These are phyloP conservation scores for Erigeron philadelphicus DNA, from an alignment of 140 eudicot species.

Conservation along the genomic window DNA sequence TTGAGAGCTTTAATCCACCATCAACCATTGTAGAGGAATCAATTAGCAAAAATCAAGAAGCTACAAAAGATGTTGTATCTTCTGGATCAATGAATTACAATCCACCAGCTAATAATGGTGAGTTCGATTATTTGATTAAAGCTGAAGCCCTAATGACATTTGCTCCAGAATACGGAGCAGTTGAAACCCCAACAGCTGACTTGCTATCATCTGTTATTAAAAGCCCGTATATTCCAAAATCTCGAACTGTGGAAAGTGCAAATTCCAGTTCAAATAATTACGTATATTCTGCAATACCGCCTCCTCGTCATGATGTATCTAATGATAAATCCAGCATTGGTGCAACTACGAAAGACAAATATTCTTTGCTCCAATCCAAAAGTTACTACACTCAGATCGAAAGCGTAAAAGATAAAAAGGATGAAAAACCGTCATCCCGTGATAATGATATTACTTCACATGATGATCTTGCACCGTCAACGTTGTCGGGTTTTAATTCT, in stretches of 20 bases:
- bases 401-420: slow-evolving; percentile 34
- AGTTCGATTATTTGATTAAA: slow-evolving; percentile 72
- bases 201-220: slow-evolving; percentile 52
- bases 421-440: slow-evolving; percentile 24
- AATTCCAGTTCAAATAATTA: slow-evolving; percentile 70
- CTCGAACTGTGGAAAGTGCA: slow-evolving; percentile 64
- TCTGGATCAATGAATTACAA: slow-evolving; percentile 53
- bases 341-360: slow-evolving; percentile 37
- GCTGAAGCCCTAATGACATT: slow-evolving; percentile 92
- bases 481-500: slow-evolving; percentile 42
- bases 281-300: slow-evolving; percentile 82
- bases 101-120: slow-evolving; percentile 43
- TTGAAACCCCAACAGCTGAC: slow-evolving; percentile 61
- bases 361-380: slow-evolving; percentile 41
- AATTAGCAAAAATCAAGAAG: slow-evolving; percentile 55
- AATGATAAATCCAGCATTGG: slow-evolving; percentile 50
- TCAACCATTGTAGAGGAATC: slow-evolving; percentile 58
- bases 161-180: slow-evolving; percentile 95
- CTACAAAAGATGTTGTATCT: slow-evolving; percentile 38
- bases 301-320: slow-evolving; percentile 54
- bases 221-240: slow-evolving; percentile 74
- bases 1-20: slow-evolving; percentile 73
- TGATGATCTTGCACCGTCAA: slow-evolving; percentile 36
- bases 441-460: slow-evolving; percentile 32
- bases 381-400: slow-evolving; percentile 65